Base-by-base conservation (phyloP, 768 basidiomycete genomes). In the Grammothele lineata region DNA sequence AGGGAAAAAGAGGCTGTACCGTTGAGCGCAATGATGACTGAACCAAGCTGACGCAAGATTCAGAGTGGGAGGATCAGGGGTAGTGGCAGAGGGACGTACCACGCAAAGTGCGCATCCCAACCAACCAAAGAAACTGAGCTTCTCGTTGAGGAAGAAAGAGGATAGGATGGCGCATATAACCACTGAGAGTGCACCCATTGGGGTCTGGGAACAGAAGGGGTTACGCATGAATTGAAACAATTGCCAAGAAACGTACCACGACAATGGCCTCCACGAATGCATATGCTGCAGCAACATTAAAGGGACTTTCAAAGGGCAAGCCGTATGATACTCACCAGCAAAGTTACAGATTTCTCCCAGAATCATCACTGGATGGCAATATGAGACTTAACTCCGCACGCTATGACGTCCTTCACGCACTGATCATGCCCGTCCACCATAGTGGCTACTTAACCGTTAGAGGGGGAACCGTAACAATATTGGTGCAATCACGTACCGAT, bases 381-480 rank as follows among this genome's bases (percentile, higher is more conserved):
- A 14, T 30, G 8, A 30, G 27, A 14, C 26, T 17, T 18, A 34
- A 30, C 14, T 21, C 19, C 23, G 25, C 17, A 4, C n/a, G 23
- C 35, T 24, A 30, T 23, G 24, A 5, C 12, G 18, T 9, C 9
- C 18, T 22, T 10, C 15, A 75, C 83, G 53, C 57, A 87, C 90
- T 85, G 40, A 62, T 86, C 93, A 95, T 94, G 54, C 93, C 92
- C 25, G 72, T 71, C 95, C 93, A 97, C 95, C 93, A 96, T 77
- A 95, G 61, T 58, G 77, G 67, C 87, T 90, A 19, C 34, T 19
- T 22, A n/a, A 18, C 50, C 30, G 38, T 45, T 24, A 50, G 52
- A 36, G 14, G 22, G 11, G 7, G 2, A 19, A 9, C 7, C 30
- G 11, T 37, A n/a, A 17, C 12, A 17, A 43, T 30, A 42, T 37